Evolutionary conservation across 2,329 filamentous ascomycete genomes (phyloP).

Genomic region (Calonectria naviculata): DNA sequence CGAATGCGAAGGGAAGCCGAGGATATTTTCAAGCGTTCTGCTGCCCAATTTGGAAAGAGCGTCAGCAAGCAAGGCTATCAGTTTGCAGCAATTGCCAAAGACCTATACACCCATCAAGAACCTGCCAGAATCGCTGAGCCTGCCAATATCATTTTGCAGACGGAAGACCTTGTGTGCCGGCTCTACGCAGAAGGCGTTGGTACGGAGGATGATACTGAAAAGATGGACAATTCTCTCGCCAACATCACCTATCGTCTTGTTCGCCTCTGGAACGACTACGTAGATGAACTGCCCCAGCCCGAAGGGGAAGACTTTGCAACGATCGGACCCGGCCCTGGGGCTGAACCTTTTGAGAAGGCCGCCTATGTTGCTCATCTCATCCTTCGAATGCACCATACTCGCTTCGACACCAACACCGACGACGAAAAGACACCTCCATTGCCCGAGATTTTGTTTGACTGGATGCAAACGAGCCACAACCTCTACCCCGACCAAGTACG

Average conservation of each 20-base stretch:
- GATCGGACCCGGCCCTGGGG: conserved; percentile 73
- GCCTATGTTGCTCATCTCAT: conserved; percentile 82
- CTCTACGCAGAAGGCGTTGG: conserved; percentile 73
- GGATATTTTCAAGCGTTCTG: conserved; percentile 64
- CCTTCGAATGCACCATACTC: conserved; percentile 80
- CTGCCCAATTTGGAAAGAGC: conserved; percentile 54
- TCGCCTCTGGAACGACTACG: conserved; percentile 66
- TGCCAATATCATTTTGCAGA: conserved; percentile 77
- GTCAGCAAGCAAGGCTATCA: conserved; percentile 67
- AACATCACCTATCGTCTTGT: conserved; percentile 63
- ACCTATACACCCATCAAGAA: conserved; percentile 68
- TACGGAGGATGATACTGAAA: conserved; percentile 64
- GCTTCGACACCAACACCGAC: conserved; percentile 52
- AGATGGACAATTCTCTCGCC: conserved; percentile 67
- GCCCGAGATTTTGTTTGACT: conserved; percentile 83
- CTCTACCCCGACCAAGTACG: conserved; percentile 75
- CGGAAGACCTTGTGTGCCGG: conserved; percentile 75
- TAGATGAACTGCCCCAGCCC: conserved; percentile 58
- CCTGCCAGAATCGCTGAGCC: conserved; percentile 74
- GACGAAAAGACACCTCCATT: conserved; percentile 64
- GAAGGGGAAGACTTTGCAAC: conserved; percentile 67
- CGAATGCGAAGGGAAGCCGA: conserved; percentile 67
- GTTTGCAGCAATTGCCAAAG: conserved; percentile 78
- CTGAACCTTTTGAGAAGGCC: conserved; percentile 78
- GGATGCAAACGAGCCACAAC: conserved; percentile 82